Evolutionary conservation across 2,329 filamentous ascomycete species (phyloP).

Genomic region (Alternaria viburni): DNA sequence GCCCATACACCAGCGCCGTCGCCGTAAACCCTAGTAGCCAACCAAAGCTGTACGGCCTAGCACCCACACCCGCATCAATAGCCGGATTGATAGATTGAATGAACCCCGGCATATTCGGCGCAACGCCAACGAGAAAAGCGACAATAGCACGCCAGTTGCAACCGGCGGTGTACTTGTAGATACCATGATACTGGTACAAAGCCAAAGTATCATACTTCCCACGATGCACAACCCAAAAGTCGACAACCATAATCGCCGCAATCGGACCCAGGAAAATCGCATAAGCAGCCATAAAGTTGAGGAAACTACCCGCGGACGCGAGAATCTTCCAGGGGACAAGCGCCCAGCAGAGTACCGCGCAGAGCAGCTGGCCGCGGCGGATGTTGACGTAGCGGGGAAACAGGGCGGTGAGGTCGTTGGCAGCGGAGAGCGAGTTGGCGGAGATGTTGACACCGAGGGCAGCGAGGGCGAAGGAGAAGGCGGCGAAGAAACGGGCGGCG

Average conservation of each 20-base stretch:
- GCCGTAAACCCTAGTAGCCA: conserved; percentile 68
- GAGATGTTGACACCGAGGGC: conserved; percentile 61
- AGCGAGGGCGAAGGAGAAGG: conserved; percentile 55
- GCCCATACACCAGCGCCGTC: conserved; percentile 63
- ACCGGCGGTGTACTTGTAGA: conserved; percentile 60
- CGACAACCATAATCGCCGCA: conserved; percentile 64
- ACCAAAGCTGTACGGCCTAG: conserved; percentile 67
- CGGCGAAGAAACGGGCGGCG: conserved; percentile 50
- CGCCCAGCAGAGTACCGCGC: conserved; percentile 52
- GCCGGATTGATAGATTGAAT: conserved; percentile 51
- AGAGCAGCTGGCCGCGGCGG: conserved; percentile 56
- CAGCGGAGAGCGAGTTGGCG: conserved; percentile 60
- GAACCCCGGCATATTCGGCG: conserved; percentile 64
- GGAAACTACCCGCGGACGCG: conserved; percentile 49
- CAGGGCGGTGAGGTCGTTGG: conserved; percentile 61
- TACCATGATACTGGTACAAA: conserved; percentile 57
- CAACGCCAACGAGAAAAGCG: conserved; percentile 64
- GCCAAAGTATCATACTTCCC: conserved; percentile 59
- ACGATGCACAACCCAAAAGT: conserved; percentile 65
- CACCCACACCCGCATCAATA: conserved; percentile 55
- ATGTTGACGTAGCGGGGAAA: conserved; percentile 62
- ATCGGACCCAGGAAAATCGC: conserved; percentile 70
- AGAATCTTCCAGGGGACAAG: conserved; percentile 57
- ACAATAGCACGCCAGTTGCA: conserved; percentile 66
- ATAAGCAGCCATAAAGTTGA: conserved; percentile 70